These are phyloP conservation scores for Cutaneotrichosporon mucoides DNA, from an alignment of 1,284 basidiomycete species.

Conservation along the genomic window DNA sequence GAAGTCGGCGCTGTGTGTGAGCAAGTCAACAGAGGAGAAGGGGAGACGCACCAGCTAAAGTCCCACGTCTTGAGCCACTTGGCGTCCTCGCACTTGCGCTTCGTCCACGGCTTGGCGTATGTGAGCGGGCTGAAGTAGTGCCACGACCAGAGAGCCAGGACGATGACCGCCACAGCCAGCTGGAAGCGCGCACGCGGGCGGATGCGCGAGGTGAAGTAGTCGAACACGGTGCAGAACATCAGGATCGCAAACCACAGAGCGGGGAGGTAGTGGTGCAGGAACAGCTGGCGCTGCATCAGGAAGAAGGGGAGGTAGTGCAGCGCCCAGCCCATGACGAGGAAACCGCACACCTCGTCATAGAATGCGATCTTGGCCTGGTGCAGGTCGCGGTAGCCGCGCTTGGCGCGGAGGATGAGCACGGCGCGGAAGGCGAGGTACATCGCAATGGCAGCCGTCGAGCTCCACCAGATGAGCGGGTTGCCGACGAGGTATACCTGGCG, in stretches of 20 bases:
- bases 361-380: slow-evolving; percentile 83
- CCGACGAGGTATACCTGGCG: slow-evolving; percentile 92
- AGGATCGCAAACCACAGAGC: slow-evolving; percentile 92
- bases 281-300: slow-evolving; percentile 92
- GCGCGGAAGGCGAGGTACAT: slow-evolving; percentile 67
- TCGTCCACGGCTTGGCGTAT: slow-evolving; percentile 88
- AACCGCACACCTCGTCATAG: slow-evolving; percentile 85
- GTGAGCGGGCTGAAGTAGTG: slow-evolving; percentile 73
- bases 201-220: slow-evolving; percentile 73
- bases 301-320: slow-evolving; percentile 95
- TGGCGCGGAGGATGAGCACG: slow-evolving; percentile 77
- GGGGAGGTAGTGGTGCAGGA: slow-evolving; percentile 95
- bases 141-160: slow-evolving; percentile 75
- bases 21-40: not conserved
- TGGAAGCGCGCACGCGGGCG: slow-evolving; percentile 73
- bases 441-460: slow-evolving; percentile 66
- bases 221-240: slow-evolving; percentile 72
- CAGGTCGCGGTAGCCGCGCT: slow-evolving; percentile 87
- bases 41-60: slow-evolving; percentile 70
- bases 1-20: slow-evolving; percentile 36
- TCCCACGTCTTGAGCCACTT: slow-evolving; percentile 93
- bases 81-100: slow-evolving; percentile 66
- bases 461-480: slow-evolving; percentile 90
- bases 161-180: slow-evolving; percentile 66
- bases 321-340: slow-evolving; percentile 90